phyloP scores from a whole-genome alignment of 2,329 filamentous ascomycete species.

The Neodidymelliopsis sp. region DNA sequence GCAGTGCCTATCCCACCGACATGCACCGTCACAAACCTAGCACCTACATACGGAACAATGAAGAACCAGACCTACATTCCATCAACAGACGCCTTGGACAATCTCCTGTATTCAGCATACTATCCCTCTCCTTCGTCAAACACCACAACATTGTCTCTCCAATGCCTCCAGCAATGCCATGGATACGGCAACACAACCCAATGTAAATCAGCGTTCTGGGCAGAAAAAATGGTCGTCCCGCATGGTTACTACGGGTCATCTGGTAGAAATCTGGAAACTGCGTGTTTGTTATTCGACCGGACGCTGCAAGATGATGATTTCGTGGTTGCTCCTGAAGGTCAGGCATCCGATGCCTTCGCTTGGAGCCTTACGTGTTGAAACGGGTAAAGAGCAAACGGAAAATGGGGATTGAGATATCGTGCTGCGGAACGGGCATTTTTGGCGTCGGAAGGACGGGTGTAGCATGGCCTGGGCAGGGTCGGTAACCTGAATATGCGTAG shows the following conservation, averaged over 20 bases:
- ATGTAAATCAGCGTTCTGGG: constrained; percentile 49
- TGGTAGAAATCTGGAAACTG: constrained; percentile 42
- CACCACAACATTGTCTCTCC: constrained; percentile 35
- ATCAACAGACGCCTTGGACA: constrained; percentile 23
- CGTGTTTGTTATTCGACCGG: constrained; percentile 48
- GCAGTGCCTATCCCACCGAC: constrained; percentile 43
- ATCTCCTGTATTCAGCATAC: constrained; percentile 40
- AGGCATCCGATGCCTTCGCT: not conserved
- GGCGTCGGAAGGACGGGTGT: not conserved
- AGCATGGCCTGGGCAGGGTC: not conserved
- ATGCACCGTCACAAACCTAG: constrained; percentile 45
- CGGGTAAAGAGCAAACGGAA: no score
- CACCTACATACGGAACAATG: constrained; percentile 11
- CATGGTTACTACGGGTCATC: constrained; percentile 42
- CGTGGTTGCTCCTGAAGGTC: not conserved
- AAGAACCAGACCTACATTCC: constrained; percentile 33
- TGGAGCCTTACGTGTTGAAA: not conserved
- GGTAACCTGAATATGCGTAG: not conserved
- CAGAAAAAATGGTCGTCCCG: constrained; percentile 47
- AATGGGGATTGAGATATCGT: not conserved
- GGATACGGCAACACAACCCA: constrained; percentile 46
- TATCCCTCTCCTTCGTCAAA: constrained; percentile 43
- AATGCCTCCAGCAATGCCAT: constrained; percentile 53
- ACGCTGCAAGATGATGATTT: constrained; percentile 23
- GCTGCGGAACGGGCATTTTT: not conserved